Conservation (phyloP, 441 rosid species). For the Melastoma candidum region DNA sequence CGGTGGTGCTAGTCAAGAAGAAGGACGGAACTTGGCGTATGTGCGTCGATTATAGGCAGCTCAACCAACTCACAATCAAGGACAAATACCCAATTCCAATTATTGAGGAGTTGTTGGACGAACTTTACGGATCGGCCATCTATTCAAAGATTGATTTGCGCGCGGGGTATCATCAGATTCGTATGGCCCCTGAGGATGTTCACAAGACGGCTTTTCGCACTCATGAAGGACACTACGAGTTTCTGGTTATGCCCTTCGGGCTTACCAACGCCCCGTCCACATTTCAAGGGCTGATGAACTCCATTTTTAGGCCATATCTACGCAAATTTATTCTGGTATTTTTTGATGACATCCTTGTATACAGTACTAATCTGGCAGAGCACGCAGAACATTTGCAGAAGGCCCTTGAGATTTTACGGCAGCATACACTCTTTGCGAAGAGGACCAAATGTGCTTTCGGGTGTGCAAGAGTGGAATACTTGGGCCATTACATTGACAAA, state of each 20-base stretch:
- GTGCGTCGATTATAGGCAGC: background rate
- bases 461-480: background rate
- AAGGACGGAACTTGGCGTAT: background rate
- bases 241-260: too few species aligned
- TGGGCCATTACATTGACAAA: background rate
- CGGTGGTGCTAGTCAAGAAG: background rate
- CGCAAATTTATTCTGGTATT: too few species aligned
- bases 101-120: background rate
- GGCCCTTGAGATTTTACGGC: background rate
- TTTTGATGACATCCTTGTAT: too few species aligned
- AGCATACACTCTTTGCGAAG: background rate
- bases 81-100: conserved; percentile 2
- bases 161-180: background rate
- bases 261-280: too few species aligned
- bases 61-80: conserved; percentile 3
- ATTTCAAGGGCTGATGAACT: too few species aligned
- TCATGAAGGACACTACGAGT: too few species aligned
- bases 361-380: too few species aligned
- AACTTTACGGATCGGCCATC: background rate
- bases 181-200: background rate
- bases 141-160: background rate
- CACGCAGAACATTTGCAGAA: background rate
- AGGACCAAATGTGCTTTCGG: background rate
- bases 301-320: too few species aligned
- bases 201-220: background rate